Evolutionary conservation across 75 land plant genomes (phyloP), one percentile per base, ranked within the genome.

Genomic region (Azolla pinnata): DNA sequence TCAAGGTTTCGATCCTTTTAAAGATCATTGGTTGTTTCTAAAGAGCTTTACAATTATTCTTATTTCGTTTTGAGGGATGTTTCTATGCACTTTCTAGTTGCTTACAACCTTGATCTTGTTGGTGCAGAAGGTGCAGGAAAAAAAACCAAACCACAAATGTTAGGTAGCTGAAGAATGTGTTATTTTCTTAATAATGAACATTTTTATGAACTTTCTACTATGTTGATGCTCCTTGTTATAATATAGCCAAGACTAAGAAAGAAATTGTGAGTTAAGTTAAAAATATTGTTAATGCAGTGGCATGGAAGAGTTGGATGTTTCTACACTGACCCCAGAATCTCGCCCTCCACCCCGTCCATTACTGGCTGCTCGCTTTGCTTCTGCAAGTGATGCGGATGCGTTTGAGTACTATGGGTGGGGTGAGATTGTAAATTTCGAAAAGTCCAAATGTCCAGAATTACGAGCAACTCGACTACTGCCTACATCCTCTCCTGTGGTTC

Each of bases 331-430:
- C 10, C 35, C 52, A 25, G 52, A 29, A 23, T 30, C 53, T 21
- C 29, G 25, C 2, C 59, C 70, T 29, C 50, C 61, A 52, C 49
- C 70, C 25, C 64, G 64, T 5, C 42, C 53, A 52, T 56, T 67
- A 18, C 66, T 31, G 19, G 54, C 56, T 50, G 76, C 54, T 28
- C 71, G 76, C 1, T 73, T 55, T 67, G 59, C 71, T 42, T 67
- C 72, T 16, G 55, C 60, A 30, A 50, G 46, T 74, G 56, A 68
- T 68, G 72, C 67, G 31, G 76, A 74, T 27, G 54, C 29, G 8
- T 54, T 69, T 31, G 72, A 68, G 53, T 74, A 61, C 30, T 68
- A 25, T 68, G 55, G 71, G 3, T 74, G 72, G 76, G 76, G 76
- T 28, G 76, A 68, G 31, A 66, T 56, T 32, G 56, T 49, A 26